Conservation (phyloP, 768 basidiomycete genomes). For the Boletus rufocinnamomeus region DNA sequence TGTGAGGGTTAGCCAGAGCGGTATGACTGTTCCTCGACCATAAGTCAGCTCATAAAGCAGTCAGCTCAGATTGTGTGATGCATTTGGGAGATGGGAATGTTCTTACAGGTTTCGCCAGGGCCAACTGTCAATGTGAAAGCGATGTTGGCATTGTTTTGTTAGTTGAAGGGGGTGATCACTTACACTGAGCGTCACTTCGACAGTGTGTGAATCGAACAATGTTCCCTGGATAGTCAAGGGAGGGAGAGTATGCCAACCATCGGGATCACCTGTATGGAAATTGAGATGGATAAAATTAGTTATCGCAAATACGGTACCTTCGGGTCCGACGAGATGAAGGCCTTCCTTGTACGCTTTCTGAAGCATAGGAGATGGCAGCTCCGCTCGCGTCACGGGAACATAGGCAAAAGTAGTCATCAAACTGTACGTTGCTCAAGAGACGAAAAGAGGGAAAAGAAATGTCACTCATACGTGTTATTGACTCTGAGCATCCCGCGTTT, state of each 20-base stretch:
- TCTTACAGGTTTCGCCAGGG: constrained; percentile 51
- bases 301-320: constrained; percentile 15
- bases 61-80: background rate
- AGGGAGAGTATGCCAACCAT: constrained; percentile 41
- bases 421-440: constrained; percentile 21
- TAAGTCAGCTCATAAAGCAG: constrained; percentile 43
- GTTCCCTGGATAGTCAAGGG: constrained; percentile 37
- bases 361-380: constrained; percentile 39
- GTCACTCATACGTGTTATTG: constrained; percentile 46
- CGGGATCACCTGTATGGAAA: constrained; percentile 34
- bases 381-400: constrained; percentile 36
- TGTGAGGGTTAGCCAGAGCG: constrained; percentile 48
- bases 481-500: constrained; percentile 50
- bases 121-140: constrained; percentile 39
- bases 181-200: constrained; percentile 36
- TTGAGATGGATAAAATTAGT: background rate
- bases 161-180: constrained; percentile 9
- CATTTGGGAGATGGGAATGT: background rate
- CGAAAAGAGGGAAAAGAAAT: background rate
- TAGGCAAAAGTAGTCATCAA: constrained; percentile 37
- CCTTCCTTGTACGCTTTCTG: constrained; percentile 40
- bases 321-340: constrained; percentile 37
- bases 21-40: constrained; percentile 53
- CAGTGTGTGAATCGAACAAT: constrained; percentile 35
- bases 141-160: background rate